Evolutionary conservation across 768 basidiomycete genomes (phyloP), one percentile per base, ranked within the genome.

Genomic region (Mycena rosella): DNA sequence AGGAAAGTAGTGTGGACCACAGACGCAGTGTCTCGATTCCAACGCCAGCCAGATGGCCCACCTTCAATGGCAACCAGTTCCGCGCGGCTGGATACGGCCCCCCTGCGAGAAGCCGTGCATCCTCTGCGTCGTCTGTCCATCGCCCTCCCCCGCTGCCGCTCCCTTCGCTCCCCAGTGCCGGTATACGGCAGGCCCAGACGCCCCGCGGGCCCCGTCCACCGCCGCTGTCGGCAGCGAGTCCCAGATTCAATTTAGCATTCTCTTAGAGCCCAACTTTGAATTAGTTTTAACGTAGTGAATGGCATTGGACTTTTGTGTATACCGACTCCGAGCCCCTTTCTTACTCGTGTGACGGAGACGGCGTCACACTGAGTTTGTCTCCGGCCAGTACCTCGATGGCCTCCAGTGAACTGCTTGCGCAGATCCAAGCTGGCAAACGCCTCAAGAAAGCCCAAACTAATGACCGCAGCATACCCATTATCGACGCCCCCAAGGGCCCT

Each of bases 381-480:
- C 24, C 44, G 17, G 22, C n/a, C 18, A 42, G 13, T 3, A 44
- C 20, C 42, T 53, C 62, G 63, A 94, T 94, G 93, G 91, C 91
- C 7, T 91, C 90, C 34, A 85, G 85, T 73, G 94, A 92, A 70
- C 85, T 96, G 45, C 79, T 96, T 67, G 87, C 90, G 66, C 89
- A 93, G 74, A 96, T 96, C 42, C 94, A 96, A 79, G 86, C 90
- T 0, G 95, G 96, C 30, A 95, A 87, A 79, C 86, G 64, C 64
- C 84, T 98, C 60, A 96, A 91, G 83, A 97, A 96, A 78, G 81
- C 93, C 5, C 86, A 87, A 61, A 97, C 94, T 3, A 86, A 90
- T 83, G 96, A 97, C 76, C 85, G 93, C 38, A 95, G 94, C 79
- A 88, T 83, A 11, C 93, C 94, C 5, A 10, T 60, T 0, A 34